These are phyloP conservation scores for Capniomyces stellatus DNA, from an alignment of 371 early-diverging fungal species.

Conservation along the genomic window DNA sequence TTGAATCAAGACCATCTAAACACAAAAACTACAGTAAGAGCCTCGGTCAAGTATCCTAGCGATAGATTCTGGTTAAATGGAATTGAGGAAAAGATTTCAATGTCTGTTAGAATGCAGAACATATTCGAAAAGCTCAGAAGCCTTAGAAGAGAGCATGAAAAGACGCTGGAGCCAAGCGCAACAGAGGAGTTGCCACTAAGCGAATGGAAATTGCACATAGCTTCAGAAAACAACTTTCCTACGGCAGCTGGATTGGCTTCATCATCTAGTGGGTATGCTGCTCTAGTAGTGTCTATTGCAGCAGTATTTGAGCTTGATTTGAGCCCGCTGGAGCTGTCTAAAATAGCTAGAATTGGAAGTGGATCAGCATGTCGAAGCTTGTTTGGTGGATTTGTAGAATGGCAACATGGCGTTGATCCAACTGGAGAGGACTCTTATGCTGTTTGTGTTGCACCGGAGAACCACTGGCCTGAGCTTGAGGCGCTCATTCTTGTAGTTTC, in stretches of 20 bases:
- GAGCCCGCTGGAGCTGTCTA: slow-evolving; percentile 53
- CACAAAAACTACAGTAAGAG: slow-evolving; percentile 78
- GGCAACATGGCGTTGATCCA: slow-evolving; percentile 65
- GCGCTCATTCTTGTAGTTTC: slow-evolving; percentile 86
- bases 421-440: slow-evolving; percentile 82
- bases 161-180: slow-evolving; percentile 22
- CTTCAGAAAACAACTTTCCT: slow-evolving; percentile 96
- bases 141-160: slow-evolving; percentile 48
- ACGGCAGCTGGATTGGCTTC: slow-evolving; percentile 99
- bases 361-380: slow-evolving; percentile 95
- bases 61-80: slow-evolving; percentile 91
- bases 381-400: slow-evolving; percentile 94
- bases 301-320: slow-evolving; percentile 53
- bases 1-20: slow-evolving; percentile 89
- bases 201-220: slow-evolving; percentile 48
- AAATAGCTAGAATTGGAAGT: slow-evolving; percentile 88
- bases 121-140: slow-evolving; percentile 65
- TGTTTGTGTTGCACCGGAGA: slow-evolving; percentile 70
- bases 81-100: slow-evolving; percentile 60
- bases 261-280: slow-evolving; percentile 93
- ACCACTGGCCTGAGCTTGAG: slow-evolving; percentile 91
- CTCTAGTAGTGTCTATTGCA: slow-evolving; percentile 72
- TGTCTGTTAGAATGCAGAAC: slow-evolving; percentile 65
- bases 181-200: slow-evolving; percentile 28
- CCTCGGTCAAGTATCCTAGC: slow-evolving; percentile 35